phyloP scores from a whole-genome alignment of 352 stramenopile genomes.

The Globisporangium recalcitrans region DNA sequence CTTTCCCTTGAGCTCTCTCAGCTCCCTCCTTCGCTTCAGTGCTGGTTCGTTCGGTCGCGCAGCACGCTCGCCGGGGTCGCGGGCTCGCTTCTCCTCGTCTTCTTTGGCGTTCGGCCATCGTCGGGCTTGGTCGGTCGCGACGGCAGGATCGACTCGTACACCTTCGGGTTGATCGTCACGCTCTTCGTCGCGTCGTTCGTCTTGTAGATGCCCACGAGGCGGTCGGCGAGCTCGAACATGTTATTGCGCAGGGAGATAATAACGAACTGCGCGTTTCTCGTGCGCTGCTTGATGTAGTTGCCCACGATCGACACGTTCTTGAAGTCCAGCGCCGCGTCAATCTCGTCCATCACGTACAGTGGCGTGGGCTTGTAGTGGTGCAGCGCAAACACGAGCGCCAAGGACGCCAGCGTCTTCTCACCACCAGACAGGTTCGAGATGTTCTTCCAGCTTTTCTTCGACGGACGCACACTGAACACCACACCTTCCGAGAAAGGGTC shows the following conservation, averaged over 20 bases:
- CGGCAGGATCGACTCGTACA: constrained; percentile 52
- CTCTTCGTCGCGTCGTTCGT: constrained; percentile 98
- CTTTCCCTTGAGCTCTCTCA: not conserved
- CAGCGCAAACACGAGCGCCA: constrained; percentile 99
- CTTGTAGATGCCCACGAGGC: constrained; percentile 99
- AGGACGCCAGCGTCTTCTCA: constrained; percentile 98
- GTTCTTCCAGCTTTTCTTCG: constrained; percentile 99
- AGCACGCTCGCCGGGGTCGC: constrained; percentile 17
- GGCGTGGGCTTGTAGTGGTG: constrained; percentile 99
- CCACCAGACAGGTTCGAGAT: constrained; percentile 99
- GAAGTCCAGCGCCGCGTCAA: constrained; percentile 95
- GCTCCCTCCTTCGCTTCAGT: constrained; percentile 8
- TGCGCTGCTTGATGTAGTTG: constrained; percentile 99
- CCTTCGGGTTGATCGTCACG: constrained; percentile 97
- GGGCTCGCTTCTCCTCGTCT: constrained; percentile 12
- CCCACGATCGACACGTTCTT: constrained; percentile 99
- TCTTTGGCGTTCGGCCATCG: constrained; percentile 15
- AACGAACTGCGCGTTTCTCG: constrained; percentile 99
- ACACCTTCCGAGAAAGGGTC: constrained; percentile 99
- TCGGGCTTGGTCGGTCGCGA: constrained; percentile 4
- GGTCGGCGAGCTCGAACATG: constrained; percentile 99
- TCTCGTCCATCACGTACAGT: constrained; percentile 98
- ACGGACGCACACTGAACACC: constrained; percentile 98
- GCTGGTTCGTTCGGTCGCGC: constrained; percentile 39
- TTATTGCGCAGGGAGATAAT: constrained; percentile 99